Conservation (phyloP, 306 rosid genomes). For the Castanopsis chinensis region DNA sequence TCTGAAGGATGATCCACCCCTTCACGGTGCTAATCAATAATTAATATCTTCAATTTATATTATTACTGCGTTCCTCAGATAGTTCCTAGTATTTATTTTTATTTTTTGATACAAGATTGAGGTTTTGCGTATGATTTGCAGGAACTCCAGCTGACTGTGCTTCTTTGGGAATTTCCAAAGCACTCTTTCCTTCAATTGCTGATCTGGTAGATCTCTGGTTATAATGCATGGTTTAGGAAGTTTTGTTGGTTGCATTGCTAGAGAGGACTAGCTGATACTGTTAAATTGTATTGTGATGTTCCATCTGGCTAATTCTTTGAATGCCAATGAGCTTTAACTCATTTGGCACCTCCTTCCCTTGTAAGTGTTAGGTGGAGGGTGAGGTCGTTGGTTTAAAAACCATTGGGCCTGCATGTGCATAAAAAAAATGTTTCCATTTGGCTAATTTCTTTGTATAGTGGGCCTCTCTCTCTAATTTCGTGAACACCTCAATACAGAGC, state of each 20-base stretch:
- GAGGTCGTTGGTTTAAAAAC: no score
- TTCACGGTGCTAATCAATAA: neutral
- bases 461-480: neutral
- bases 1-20: neutral
- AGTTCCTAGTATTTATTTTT: neutral
- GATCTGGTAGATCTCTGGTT: conserved; percentile 53
- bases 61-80: neutral
- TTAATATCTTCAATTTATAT: neutral
- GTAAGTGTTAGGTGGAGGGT: no score
- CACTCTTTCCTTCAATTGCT: conserved; percentile 64
- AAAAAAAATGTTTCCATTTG: neutral
- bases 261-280: neutral
- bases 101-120: neutral
- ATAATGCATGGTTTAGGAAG: neutral
- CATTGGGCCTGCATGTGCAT: no score
- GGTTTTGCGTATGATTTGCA: conserved; percentile 30
- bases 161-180: conserved; percentile 77
- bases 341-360: no score
- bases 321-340: no score
- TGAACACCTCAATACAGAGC: neutral
- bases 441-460: neutral
- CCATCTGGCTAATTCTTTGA: neutral
- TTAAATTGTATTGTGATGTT: neutral
- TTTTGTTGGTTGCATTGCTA: neutral
- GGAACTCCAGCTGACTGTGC: conserved; percentile 95